phyloP scores from a whole-genome alignment of 345 rosid species.

The Leavenworthia alabamica region DNA sequence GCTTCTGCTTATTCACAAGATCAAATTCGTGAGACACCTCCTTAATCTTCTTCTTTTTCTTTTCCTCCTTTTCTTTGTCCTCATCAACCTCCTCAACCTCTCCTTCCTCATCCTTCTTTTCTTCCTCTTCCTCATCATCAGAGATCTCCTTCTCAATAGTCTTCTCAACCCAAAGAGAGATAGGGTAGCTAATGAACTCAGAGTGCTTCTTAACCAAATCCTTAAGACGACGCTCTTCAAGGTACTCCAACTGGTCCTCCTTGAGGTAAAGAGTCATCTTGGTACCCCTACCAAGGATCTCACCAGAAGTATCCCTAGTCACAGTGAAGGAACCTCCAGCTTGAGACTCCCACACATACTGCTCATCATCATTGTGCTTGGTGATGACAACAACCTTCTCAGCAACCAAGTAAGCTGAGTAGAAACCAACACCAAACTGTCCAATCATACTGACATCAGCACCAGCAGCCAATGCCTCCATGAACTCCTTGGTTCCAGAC shows the following conservation, averaged over 20 bases:
- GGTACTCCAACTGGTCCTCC: conserved; percentile 89
- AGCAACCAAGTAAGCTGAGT: conserved; percentile 76
- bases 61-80: conserved; percentile 60
- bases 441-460: conserved; percentile 93
- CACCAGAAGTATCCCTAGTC: conserved; percentile 64
- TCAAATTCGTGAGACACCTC: conserved; percentile 77
- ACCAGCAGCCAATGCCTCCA: conserved; percentile 85
- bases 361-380: conserved; percentile 84
- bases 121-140: conserved; percentile 75
- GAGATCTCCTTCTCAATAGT: conserved; percentile 81
- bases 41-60: conserved; percentile 83
- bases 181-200: conserved; percentile 80
- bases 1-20: conserved; percentile 78
- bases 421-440: conserved; percentile 83
- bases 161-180: conserved; percentile 82
- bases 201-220: conserved; percentile 84
- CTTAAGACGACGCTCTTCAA: conserved; percentile 78
- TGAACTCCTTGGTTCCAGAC: conserved; percentile 84
- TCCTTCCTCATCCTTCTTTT: conserved; percentile 72
- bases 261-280: conserved; percentile 65
- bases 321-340: conserved; percentile 90
- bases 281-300: conserved; percentile 67
- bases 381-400: conserved; percentile 71
- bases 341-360: conserved; percentile 83
- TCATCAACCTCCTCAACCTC: conserved; percentile 75